A percentile compares a stretch with the other conserved stretches of the same genome.
These are phyloP conservation scores for Herpetospermum pedunculosum DNA, from an alignment of 306 rosid genomes.

Conservation along the genomic window DNA sequence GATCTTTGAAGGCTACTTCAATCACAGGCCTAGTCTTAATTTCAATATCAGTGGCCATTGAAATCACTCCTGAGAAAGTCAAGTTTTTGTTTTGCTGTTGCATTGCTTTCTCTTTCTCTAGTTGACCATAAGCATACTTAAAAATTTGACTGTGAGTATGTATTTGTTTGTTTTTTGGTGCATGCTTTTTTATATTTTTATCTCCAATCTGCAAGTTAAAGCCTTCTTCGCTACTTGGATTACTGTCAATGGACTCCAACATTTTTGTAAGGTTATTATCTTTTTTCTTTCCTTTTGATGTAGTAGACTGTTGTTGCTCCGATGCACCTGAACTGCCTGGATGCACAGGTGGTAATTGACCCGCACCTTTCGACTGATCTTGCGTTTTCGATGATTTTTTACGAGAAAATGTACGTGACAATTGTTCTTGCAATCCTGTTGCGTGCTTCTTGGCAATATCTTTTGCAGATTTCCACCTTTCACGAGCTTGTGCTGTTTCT, in stretches of 20 bases:
- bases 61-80: constrained; percentile 67
- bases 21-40: constrained; percentile 47
- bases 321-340: constrained; percentile 28
- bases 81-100: constrained; percentile 53
- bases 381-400: constrained; percentile 34
- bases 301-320: constrained; percentile 16
- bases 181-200: constrained; percentile 49
- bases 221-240: constrained; percentile 42
- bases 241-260: constrained; percentile 41
- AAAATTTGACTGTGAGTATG: constrained; percentile 71
- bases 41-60: constrained; percentile 56
- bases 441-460: constrained; percentile 40
- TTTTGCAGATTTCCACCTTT: constrained; percentile 62
- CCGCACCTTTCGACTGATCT: constrained; percentile 17
- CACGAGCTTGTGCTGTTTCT: constrained; percentile 64
- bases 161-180: constrained; percentile 37
- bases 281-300: constrained; percentile 28
- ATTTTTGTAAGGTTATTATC: constrained; percentile 47
- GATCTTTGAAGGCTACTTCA: constrained; percentile 64
- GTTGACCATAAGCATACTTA: constrained; percentile 74
- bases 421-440: constrained; percentile 30
- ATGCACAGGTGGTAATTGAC: constrained; percentile 20
- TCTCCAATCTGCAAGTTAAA: constrained; percentile 57
- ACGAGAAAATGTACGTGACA: constrained; percentile 63
- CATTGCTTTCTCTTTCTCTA: constrained; percentile 81